Percentiles rank a stretch among this genome's conserved stretches.
phyloP scores from a whole-genome alignment of 768 basidiomycete genomes.

The Russula sp. region DNA sequence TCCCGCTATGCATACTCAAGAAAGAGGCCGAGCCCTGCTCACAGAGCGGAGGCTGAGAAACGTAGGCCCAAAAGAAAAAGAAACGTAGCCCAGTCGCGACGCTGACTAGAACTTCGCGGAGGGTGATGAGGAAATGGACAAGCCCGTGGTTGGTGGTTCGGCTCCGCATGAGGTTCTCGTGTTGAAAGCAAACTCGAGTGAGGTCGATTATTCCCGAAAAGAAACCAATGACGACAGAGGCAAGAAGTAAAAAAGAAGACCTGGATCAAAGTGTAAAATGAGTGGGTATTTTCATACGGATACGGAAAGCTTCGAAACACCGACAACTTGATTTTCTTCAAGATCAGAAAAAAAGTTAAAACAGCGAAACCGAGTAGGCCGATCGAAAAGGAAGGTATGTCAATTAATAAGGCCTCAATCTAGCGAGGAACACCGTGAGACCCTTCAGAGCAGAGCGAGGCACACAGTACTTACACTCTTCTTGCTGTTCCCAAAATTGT shows the following conservation, averaged over 20 bases:
- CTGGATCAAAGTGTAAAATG: conserved; percentile 18
- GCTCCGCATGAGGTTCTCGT: background rate
- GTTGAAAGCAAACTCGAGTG: conserved; percentile 41
- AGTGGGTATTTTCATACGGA: background rate
- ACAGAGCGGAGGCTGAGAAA: conserved; percentile 49
- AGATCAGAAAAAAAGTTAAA: conserved; percentile 27
- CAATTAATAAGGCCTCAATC: conserved; percentile 26
- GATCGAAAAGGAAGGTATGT: conserved; percentile 29
- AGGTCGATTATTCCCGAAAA: conserved; percentile 59
- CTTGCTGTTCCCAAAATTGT: background rate
- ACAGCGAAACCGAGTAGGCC: conserved; percentile 30
- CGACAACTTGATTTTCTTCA: conserved; percentile 23
- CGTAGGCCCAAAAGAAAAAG: conserved; percentile 65
- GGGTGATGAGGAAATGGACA: conserved; percentile 37
- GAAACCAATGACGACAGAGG: conserved; percentile 55
- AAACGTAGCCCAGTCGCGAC: conserved; percentile 54
- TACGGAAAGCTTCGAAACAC: background rate
- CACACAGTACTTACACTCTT: conserved; percentile 3
- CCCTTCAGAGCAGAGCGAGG: background rate
- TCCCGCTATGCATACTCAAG: conserved; percentile 40
- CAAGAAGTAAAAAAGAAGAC: conserved; percentile 46
- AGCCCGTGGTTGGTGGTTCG: conserved; percentile 26
- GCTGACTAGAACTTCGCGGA: conserved; percentile 55
- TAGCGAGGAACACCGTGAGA: background rate
- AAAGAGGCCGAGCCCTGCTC: conserved; percentile 30